These are phyloP conservation scores for Termitomyces sp. DNA, from an alignment of 768 basidiomycete genomes.

Conservation along the genomic window DNA sequence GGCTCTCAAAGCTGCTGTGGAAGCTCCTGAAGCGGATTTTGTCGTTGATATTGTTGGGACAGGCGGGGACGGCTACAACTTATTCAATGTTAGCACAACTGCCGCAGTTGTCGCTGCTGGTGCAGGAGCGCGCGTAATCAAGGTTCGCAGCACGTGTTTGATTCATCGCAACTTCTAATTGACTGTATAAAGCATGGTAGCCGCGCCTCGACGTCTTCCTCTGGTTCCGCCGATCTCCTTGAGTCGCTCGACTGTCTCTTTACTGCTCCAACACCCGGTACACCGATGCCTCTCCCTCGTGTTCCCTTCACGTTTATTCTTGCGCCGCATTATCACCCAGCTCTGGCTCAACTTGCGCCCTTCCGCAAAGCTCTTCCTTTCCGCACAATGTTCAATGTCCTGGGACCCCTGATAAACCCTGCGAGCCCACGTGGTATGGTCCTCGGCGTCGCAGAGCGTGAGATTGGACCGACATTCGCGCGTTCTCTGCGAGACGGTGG, in stretches of 20 bases:
- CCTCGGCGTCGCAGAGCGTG: slow-evolving; percentile 79
- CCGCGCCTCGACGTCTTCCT: slow-evolving; percentile 87
- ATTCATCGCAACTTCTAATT: not conserved
- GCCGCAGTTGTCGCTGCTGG: slow-evolving; percentile 93
- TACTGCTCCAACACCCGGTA: slow-evolving; percentile 52
- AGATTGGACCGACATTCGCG: slow-evolving; percentile 80
- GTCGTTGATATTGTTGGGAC: slow-evolving; percentile 82
- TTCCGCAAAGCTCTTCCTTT: slow-evolving; percentile 84
- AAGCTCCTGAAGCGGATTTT: slow-evolving; percentile 61
- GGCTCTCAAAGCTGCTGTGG: slow-evolving; percentile 58
- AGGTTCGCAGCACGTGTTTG: slow-evolving; percentile 40
- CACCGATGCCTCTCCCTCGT: slow-evolving; percentile 52
- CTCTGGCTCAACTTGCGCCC: slow-evolving; percentile 76
- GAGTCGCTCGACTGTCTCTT: slow-evolving; percentile 80
- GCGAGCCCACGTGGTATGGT: slow-evolving; percentile 84
- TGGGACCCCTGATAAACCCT: slow-evolving; percentile 94
- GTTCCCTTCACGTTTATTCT: slow-evolving; percentile 91
- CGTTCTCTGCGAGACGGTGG: slow-evolving; percentile 68
- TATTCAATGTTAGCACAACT: slow-evolving; percentile 95
- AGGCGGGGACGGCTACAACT: slow-evolving; percentile 92
- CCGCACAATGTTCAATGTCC: slow-evolving; percentile 93
- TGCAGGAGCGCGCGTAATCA: slow-evolving; percentile 88
- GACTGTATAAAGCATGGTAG: slow-evolving; percentile 67
- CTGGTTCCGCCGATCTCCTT: slow-evolving; percentile 93
- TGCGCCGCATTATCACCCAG: slow-evolving; percentile 90